Evolutionary conservation across 2,329 filamentous ascomycete species (phyloP), one percentile per base, ranked within the genome.

Genomic region (Aureobasidium lini): DNA sequence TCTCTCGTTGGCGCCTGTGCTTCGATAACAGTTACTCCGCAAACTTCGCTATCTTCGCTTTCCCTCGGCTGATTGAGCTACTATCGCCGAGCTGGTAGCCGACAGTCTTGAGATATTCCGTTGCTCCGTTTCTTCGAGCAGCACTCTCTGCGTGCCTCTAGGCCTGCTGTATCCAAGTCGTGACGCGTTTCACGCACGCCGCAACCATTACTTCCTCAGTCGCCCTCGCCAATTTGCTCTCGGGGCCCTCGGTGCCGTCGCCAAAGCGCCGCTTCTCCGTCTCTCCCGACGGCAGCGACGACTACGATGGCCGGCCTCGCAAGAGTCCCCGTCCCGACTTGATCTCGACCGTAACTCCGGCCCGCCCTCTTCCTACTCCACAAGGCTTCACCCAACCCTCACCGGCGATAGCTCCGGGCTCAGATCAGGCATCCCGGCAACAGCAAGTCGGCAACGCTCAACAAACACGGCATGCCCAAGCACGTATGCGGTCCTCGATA

Each of bases 401-500:
- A 10, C 36, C 44, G 16, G 36, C 39, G 31, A 29, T 46, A 39
- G 28, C 52, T 10, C 16, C 49, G 34, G 44, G 31, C 28, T 47
- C 28, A 7, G 52, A 57, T 40, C 59, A 53, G 39, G 10, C 34
- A 16, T 28, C 28, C 28, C 32, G 31, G 15, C 43, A 50, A 13
- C 52, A 56, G 18, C 56, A 10, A 7, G 11, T 37, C 42, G 50
- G 50, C 34, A 44, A 47, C 18, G 32, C 39, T 40, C 59, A 49
- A 40, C 59, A 57, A 52, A 50, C 43, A 40, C 43, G 50, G 39
- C 59, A 53, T 59, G 47, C 57, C n/a, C 57, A 59, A 15, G 52
- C 59, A 16, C 72, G 75, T 60, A 87, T 90, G 82, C 82, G 89
- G 65, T 90, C 88, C 48, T 89, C 86, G 68, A 90, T 93, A 69